Evolutionary conservation across 805 yeast genomes (phyloP).

Genomic region (Candida broadrunensis): DNA sequence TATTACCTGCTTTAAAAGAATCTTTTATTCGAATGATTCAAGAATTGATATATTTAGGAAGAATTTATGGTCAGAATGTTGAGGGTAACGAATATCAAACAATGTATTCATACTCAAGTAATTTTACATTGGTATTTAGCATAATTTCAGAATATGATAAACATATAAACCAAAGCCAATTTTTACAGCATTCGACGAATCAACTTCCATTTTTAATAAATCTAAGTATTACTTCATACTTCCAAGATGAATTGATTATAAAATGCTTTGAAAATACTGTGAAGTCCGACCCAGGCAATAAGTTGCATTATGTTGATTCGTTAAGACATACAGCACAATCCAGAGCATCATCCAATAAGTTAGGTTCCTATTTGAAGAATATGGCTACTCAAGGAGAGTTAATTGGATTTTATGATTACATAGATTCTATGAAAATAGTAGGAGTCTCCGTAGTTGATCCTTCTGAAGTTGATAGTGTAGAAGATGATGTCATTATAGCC

Average conservation of each 20-base stretch:
- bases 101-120: slow-evolving; percentile 30
- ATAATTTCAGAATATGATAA: slow-evolving; percentile 38
- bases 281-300: slow-evolving; percentile 28
- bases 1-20: slow-evolving; percentile 36
- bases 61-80: slow-evolving; percentile 9
- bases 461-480: slow-evolving; percentile 15
- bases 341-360: slow-evolving; percentile 14
- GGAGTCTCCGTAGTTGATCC: slow-evolving; percentile 18
- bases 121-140: slow-evolving; percentile 27
- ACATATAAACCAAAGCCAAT: slow-evolving; percentile 22
- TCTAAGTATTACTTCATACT: slow-evolving; percentile 28
- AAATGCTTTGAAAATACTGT: slow-evolving; percentile 38
- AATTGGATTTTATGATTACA: slow-evolving; percentile 32
- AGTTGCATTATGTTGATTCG: slow-evolving; percentile 36
- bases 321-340: slow-evolving; percentile 20
- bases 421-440: slow-evolving; percentile 26
- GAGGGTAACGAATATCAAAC: slow-evolving; percentile 20
- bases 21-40: slow-evolving; percentile 50
- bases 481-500: slow-evolving; percentile 33
- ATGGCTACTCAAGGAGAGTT: slow-evolving; percentile 25
- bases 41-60: slow-evolving; percentile 46
- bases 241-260: slow-evolving; percentile 39
- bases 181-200: slow-evolving; percentile 13
- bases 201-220: slow-evolving; percentile 24
- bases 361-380: slow-evolving; percentile 27